A percentile compares a stretch with the other conserved stretches of the same genome.
Evolutionary conservation across 352 stramenopile genomes (phyloP).

Genomic region (Pythium phragmitis): DNA sequence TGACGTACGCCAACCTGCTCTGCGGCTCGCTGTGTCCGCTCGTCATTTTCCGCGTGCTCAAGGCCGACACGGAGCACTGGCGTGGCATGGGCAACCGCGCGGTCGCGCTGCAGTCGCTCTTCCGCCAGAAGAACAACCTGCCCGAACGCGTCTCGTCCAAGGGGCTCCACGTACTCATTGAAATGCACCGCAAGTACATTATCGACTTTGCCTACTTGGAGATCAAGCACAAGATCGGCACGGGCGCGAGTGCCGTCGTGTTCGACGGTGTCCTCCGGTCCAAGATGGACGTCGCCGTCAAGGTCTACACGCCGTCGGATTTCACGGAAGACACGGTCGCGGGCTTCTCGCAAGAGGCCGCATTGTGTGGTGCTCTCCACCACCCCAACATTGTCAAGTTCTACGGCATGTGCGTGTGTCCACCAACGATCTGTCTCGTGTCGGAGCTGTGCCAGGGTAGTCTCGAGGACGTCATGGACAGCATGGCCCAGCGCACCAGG

Average conservation of each 20-base stretch:
- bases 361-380: constrained; percentile 61
- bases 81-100: constrained; percentile 50
- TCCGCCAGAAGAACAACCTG: constrained; percentile 26
- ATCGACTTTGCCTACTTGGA: constrained; percentile 78
- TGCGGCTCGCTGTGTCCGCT: constrained; percentile 30
- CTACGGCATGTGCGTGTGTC: constrained; percentile 83
- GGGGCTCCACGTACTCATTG: constrained; percentile 63
- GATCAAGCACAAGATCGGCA: constrained; percentile 46
- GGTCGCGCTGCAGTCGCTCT: constrained; percentile 49
- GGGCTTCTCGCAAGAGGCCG: constrained; percentile 79
- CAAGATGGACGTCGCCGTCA: constrained; percentile 58
- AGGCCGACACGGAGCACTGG: constrained; percentile 37
- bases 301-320: constrained; percentile 70
- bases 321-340: constrained; percentile 66
- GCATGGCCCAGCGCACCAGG: constrained; percentile 38
- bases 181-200: constrained; percentile 72
- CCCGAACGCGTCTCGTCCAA: constrained; percentile 32
- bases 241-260: constrained; percentile 55
- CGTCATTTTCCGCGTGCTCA: constrained; percentile 42
- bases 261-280: constrained; percentile 60
- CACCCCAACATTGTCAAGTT: constrained; percentile 85
- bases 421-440: constrained; percentile 71
- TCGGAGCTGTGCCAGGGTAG: constrained; percentile 75
- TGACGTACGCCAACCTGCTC: constrained; percentile 51
- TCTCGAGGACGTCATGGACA: constrained; percentile 46